These are phyloP conservation scores for Eucalyptus cloeziana DNA, from an alignment of 345 rosid species.

Conservation along the genomic window DNA sequence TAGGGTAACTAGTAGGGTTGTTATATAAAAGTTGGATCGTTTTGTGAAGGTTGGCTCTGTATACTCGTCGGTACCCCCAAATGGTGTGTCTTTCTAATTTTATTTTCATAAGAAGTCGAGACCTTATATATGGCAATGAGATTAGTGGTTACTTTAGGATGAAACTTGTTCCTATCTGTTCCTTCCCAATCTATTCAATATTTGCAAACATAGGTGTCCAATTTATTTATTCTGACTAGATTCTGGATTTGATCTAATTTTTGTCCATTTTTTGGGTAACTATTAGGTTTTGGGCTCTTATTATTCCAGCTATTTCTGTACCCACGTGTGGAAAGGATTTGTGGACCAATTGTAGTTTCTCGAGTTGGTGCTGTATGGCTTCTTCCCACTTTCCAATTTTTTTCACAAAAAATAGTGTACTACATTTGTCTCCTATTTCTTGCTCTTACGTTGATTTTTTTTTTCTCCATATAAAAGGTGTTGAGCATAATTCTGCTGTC, in stretches of 20 bases:
- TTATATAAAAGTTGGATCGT: not conserved
- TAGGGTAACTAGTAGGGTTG: not conserved
- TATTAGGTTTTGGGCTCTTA: conserved; percentile 29
- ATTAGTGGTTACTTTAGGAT: not conserved
- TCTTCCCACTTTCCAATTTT: not conserved
- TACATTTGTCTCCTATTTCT: not conserved
- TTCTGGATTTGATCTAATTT: not conserved
- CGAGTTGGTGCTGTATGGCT: conserved; percentile 30
- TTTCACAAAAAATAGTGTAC: not conserved
- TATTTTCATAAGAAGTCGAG: not conserved
- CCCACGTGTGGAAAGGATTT: conserved; percentile 22
- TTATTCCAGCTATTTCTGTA: conserved; percentile 37
- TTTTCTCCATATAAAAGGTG: conserved; percentile 7
- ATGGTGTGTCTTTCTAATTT: not conserved
- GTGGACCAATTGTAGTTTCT: conserved; percentile 30
- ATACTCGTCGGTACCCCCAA: not conserved
- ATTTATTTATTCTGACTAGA: not conserved
- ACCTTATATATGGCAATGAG: not conserved
- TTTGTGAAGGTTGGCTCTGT: not conserved
- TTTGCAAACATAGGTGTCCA: not conserved
- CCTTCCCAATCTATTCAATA: not conserved
- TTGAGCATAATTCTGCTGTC: conserved; percentile 23
- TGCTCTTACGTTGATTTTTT: not conserved
- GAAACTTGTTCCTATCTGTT: not conserved
- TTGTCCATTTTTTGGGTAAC: not conserved